Conservation (phyloP, 2,329 filamentous ascomycete genomes). For the Myriosclerotinia duriaeana region DNA sequence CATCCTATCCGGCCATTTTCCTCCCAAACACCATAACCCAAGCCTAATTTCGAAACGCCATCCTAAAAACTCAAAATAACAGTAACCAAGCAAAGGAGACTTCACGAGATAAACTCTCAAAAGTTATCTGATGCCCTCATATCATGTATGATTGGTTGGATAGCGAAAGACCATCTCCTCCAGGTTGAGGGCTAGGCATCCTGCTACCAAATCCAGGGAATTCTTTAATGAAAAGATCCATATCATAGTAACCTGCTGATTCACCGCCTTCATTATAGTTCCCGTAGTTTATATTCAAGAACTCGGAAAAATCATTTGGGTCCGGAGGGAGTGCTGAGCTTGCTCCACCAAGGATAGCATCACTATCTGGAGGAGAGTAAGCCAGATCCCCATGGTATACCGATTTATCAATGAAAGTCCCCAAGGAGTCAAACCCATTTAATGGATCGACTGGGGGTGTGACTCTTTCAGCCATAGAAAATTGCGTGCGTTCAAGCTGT, state of each 20-base stretch:
- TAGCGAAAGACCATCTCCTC: neutral
- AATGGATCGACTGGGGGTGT: conserved; percentile 9
- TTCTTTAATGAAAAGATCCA: conserved; percentile 11
- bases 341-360: neutral
- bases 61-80: neutral
- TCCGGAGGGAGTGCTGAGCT: neutral
- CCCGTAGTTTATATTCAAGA: conserved; percentile 10
- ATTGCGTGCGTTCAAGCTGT: neutral
- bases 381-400: conserved; percentile 7
- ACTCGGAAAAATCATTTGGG: conserved; percentile 11
- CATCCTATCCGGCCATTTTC: neutral
- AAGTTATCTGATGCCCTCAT: neutral
- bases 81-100: neutral
- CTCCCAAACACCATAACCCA: neutral
- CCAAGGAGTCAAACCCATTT: conserved; percentile 12
- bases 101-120: neutral
- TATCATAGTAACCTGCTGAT: conserved; percentile 16
- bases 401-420: conserved; percentile 13
- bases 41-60: neutral
- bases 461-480: neutral
- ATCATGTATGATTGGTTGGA: conserved; percentile 1
- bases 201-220: conserved; percentile 16
- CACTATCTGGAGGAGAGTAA: conserved; percentile 13
- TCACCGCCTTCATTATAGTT: conserved; percentile 17
- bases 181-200: conserved; percentile 13